Conservation (phyloP, 768 basidiomycete species). For the Bullera alba region DNA sequence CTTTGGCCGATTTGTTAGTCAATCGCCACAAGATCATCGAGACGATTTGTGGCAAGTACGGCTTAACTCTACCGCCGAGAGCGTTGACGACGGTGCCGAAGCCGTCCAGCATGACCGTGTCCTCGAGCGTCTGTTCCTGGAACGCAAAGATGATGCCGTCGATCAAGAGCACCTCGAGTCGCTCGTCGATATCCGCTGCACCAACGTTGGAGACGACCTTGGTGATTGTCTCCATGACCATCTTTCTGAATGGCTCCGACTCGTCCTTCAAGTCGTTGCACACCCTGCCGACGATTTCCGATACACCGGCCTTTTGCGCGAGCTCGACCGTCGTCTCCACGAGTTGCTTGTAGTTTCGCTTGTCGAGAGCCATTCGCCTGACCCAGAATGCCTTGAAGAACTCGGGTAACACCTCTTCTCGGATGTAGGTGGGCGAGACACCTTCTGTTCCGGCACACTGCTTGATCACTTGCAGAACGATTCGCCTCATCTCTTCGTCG, state of each 20-base stretch:
- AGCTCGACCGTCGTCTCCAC: constrained; percentile 98
- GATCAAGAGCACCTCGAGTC: constrained; percentile 84
- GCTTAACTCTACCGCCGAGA: constrained; percentile 88
- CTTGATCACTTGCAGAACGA: constrained; percentile 96
- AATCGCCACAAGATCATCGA: constrained; percentile 98
- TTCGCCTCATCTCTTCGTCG: constrained; percentile 99
- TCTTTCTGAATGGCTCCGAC: constrained; percentile 63
- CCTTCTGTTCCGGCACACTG: constrained; percentile 98
- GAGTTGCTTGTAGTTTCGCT: constrained; percentile 91
- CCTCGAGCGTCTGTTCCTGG: constrained; percentile 98
- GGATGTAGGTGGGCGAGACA: constrained; percentile 91
- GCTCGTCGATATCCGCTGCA: constrained; percentile 95
- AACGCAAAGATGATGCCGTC: constrained; percentile 99
- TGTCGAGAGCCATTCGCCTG: constrained; percentile 85
- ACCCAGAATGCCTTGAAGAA: constrained; percentile 99
- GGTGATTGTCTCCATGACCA: constrained; percentile 99
- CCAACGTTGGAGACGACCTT: constrained; percentile 89
- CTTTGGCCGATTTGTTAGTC: constrained; percentile 99
- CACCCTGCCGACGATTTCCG: constrained; percentile 84
- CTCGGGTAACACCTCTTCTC: constrained; percentile 94
- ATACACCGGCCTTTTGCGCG: constrained; percentile 91
- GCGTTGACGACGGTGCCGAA: constrained; percentile 97
- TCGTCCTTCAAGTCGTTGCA: constrained; percentile 78
- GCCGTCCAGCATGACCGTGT: constrained; percentile 98
- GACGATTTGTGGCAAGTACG: constrained; percentile 96